These are phyloP conservation scores for Willaertia magna DNA, from an alignment of 208 protist species.

Conservation along the genomic window DNA sequence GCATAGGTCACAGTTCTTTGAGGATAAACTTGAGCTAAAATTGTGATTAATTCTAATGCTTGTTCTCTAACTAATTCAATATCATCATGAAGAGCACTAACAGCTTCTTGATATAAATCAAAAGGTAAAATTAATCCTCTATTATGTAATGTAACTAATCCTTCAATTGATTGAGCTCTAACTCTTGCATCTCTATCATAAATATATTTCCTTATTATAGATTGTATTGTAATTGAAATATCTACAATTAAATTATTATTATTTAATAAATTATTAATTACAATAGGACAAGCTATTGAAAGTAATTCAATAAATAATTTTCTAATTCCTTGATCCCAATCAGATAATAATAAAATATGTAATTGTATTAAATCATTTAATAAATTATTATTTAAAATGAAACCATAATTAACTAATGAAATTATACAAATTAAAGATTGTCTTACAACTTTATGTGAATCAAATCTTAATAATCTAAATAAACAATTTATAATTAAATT, in stretches of 20 bases:
- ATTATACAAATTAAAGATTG: no score
- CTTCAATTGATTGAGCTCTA: not conserved
- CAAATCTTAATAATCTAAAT: no score
- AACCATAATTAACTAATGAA: no score
- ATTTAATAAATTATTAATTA: not conserved
- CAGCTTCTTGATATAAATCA: not conserved
- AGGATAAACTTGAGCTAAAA: not conserved
- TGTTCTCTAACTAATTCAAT: not conserved
- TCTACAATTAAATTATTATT: not conserved
- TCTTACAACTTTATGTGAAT: no score
- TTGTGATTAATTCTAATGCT: not conserved
- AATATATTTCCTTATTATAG: not conserved
- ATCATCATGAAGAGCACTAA: not conserved
- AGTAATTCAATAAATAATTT: not conserved
- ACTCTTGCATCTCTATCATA: not conserved
- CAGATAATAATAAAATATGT: not conserved
- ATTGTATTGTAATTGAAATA: no score
- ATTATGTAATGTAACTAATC: not conserved
- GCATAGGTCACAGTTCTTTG: not conserved
- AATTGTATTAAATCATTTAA: not conserved
- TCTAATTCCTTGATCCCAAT: not conserved
- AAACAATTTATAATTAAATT: no score
- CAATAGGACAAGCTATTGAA: not conserved
- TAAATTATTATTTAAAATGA: no score
- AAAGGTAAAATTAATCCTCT: not conserved